Percentiles rank a stretch among this genome's conserved stretches.
These are phyloP conservation scores for Colletotrichum costaricense DNA, from an alignment of 2,329 filamentous ascomycete species.

Conservation along the genomic window DNA sequence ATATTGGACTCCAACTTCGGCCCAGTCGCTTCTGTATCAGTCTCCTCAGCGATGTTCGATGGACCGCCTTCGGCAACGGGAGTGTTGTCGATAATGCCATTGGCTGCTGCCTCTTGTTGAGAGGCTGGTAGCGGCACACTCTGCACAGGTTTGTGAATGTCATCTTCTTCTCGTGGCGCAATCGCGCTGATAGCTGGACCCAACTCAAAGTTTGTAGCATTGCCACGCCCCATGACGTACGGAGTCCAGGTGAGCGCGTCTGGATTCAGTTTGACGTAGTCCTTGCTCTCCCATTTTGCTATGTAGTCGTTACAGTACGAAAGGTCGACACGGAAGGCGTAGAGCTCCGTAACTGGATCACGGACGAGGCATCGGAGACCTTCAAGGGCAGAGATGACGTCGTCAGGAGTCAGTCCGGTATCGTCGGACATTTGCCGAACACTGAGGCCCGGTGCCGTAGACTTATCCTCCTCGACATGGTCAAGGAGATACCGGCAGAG, in stretches of 20 bases:
- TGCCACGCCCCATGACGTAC: conserved; percentile 93
- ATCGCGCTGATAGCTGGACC: conserved; percentile 86
- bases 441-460: conserved; percentile 59
- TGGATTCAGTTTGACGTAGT: conserved; percentile 86
- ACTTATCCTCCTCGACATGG: conserved; percentile 53
- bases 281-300: conserved; percentile 87
- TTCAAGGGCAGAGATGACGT: conserved; percentile 94
- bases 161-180: conserved; percentile 84
- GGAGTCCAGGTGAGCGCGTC: conserved; percentile 92
- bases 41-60: conserved; percentile 42
- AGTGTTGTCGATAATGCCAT: neutral
- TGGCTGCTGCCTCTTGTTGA: neutral
- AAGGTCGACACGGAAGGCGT: conserved; percentile 89
- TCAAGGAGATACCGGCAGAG: conserved; percentile 86
- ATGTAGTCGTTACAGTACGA: conserved; percentile 90
- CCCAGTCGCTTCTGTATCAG: conserved; percentile 46
- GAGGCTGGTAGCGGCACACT: conserved; percentile 18
- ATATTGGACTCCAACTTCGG: conserved; percentile 37
- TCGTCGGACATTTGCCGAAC: conserved; percentile 81
- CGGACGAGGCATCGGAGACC: conserved; percentile 88
- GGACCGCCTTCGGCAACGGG: neutral
- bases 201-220: conserved; percentile 84
- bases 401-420: conserved; percentile 95
- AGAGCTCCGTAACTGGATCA: conserved; percentile 88
- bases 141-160: conserved; percentile 53